Base-by-base conservation (phyloP, 352 stramenopile species). In the Phytophthora cactorum region DNA sequence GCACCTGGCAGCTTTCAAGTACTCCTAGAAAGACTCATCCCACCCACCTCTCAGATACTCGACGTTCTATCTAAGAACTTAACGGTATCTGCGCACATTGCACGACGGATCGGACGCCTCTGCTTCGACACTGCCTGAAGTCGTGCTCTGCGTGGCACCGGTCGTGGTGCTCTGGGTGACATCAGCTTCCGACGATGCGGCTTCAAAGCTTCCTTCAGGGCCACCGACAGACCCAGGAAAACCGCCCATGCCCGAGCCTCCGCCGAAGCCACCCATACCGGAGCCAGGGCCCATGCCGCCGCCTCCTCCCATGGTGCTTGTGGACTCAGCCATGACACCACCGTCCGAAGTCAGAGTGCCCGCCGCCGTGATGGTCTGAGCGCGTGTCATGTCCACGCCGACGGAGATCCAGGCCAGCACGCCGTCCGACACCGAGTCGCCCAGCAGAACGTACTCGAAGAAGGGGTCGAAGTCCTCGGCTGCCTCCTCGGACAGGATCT, bases 371-470 rank as follows among this genome's bases (percentile, higher is more conserved):
- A 81, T 58, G 6, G 31, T 69, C 57, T 74, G 63, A 5, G 67
- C 53, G 1, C 36, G 17, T 9, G 59, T 71, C 63, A 70, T 70
- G 50, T 81, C 74, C 9, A 81, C 63, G 11, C 41, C 41, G 15
- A 47, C 41, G 5, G 41, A 47, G 41, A 47, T 47, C 41, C 41
- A 47, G 41, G 74, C 66, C 56, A 82, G 62, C 14, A 82, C 52
- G 32, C 70, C 74, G 45, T 81, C 74, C 22, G 52, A 44, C 32
- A 78, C 56, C 17, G 38, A 60, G 32, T 78, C 70, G 38, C 74
- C 74, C 55, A 81, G 53, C 25, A 70, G 39, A 36, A 72, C 66
- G 53, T 81, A 78, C 63, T 78, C 49, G 17, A 81, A 57, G 12
- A 81, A 49, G 8, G 74, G 74, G 34, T 81, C 74, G 43, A 76